Conservation (phyloP, 129 eudicot species). For the Calendula officinalis region DNA sequence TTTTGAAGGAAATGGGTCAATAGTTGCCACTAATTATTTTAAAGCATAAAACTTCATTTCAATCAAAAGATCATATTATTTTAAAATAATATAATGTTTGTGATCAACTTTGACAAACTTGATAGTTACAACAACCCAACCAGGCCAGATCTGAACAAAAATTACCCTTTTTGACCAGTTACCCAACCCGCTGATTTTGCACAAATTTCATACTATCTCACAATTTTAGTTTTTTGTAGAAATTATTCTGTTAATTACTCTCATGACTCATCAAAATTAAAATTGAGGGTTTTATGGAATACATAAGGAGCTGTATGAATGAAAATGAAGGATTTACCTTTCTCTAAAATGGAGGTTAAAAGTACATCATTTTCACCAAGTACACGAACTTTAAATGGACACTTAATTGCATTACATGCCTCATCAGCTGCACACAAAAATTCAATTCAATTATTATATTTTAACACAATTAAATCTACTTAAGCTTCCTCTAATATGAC, state of each 20-base stretch:
- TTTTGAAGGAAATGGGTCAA: too few relatives aligned
- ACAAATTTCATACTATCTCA: background rate
- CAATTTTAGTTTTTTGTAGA: background rate
- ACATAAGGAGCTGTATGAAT: too few relatives aligned
- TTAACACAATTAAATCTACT: background rate
- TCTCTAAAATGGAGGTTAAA: constrained; percentile 54
- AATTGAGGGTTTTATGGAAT: background rate
- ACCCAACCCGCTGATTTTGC: too few relatives aligned
- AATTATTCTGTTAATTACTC: background rate
- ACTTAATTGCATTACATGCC: constrained; percentile 59
- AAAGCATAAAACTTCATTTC: too few relatives aligned
- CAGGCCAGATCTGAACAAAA: too few relatives aligned
- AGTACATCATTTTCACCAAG: constrained; percentile 69
- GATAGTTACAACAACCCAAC: too few relatives aligned
- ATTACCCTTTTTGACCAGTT: too few relatives aligned
- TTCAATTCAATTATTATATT: background rate
- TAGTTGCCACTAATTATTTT: too few relatives aligned
- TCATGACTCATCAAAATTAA: background rate
- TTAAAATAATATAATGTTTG: too few relatives aligned
- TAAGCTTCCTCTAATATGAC: background rate
- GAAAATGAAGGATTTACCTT: constrained; percentile 46
- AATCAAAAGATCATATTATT: too few relatives aligned
- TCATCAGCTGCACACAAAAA: constrained; percentile 69
- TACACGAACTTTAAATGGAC: constrained; percentile 59
- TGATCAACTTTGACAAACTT: too few relatives aligned